Base-by-base conservation (phyloP, 2,329 filamentous ascomycete species). In the Phialocephala subalpina region DNA sequence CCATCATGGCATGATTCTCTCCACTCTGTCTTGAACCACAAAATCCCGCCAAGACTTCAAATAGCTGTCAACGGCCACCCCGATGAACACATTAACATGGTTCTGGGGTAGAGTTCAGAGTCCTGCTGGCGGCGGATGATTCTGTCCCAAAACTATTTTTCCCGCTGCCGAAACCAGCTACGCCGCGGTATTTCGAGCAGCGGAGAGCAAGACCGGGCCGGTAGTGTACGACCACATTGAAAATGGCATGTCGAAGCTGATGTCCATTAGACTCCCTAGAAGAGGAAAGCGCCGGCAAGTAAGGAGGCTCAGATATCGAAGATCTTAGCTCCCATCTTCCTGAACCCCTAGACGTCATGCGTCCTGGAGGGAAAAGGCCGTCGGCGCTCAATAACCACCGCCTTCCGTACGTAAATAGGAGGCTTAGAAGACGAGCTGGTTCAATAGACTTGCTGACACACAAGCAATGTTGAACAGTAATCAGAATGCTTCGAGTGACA, bases 311-410 rank as follows among this genome's bases (percentile, higher is more conserved):
- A 53, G 49, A 53, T 53, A 22, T 29, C n/a, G 27, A 16, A 53
- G 49, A 53, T 18, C 49, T 53, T 22, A 29, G 49, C 22, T 53
- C 49, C 49, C 49, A 53, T 53, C 49, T 53, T 25, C 3, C 49
- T n/a, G 25, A 29, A 29, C 49, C 49, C 49, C 49, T 18, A 53
- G 25, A 53, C 22, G 22, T 53, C 49, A 53, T 53, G 25, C 49
- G 14, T 25, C 2, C 45, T 49, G 8, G 5, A 25, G 45, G 45
- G 22, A 49, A 49, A 49, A 22, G 45, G 45, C 45, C n/a, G 45
- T 49, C 20, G 49, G 25, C 49, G 14, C 5, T 27, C 25, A 5
- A 18, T 25, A 16, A 53, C 16, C 25, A 53, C 49, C 49, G 49
- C 49, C 22, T 29, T 53, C 18, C 12, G 49, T 53, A 29, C 27